A percentile compares a stretch with the other conserved stretches of the same genome.
These are phyloP conservation scores for Russula griseocarnosa DNA, from an alignment of 768 basidiomycete genomes.

Conservation along the genomic window DNA sequence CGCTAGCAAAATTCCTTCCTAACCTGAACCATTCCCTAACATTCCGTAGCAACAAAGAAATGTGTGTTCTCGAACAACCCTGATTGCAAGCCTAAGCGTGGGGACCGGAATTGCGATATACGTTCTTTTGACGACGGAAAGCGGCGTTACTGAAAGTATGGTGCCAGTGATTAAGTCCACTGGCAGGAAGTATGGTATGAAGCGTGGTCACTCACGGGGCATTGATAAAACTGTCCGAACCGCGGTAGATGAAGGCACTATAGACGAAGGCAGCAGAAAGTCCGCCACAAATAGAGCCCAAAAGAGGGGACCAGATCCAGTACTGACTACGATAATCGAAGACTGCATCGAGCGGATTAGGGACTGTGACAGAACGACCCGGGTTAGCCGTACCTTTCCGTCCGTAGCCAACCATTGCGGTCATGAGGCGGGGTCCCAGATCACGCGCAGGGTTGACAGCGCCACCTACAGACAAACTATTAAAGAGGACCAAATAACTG, in stretches of 20 bases:
- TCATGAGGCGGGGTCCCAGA: conserved; percentile 63
- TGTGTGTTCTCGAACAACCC: background rate
- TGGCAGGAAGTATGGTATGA: too few species aligned
- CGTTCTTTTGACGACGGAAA: conserved; percentile 2
- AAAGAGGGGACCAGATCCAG: conserved; percentile 67
- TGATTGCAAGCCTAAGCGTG: background rate
- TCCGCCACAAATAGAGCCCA: conserved; percentile 58
- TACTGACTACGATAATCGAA: conserved; percentile 54
- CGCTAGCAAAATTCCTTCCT: too few species aligned
- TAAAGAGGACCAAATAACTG: too few species aligned
- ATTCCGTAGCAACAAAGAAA: too few species aligned
- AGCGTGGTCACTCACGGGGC: conserved; percentile 41
- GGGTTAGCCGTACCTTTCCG: conserved; percentile 35
- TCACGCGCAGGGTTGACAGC: conserved; percentile 72
- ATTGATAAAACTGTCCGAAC: conserved; percentile 52
- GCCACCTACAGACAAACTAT: conserved; percentile 38
- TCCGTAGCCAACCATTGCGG: conserved; percentile 70
- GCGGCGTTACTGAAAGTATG: conserved; percentile 3
- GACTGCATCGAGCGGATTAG: conserved; percentile 27
- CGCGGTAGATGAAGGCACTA: conserved; percentile 55
- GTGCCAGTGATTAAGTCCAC: background rate
- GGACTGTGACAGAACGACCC: background rate
- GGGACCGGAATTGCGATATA: conserved; percentile 7
- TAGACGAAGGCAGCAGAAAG: conserved; percentile 53
- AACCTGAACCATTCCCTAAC: too few species aligned